These are phyloP conservation scores for Diplocarpon rosae DNA, from an alignment of 2,329 filamentous ascomycete species.

Conservation along the genomic window DNA sequence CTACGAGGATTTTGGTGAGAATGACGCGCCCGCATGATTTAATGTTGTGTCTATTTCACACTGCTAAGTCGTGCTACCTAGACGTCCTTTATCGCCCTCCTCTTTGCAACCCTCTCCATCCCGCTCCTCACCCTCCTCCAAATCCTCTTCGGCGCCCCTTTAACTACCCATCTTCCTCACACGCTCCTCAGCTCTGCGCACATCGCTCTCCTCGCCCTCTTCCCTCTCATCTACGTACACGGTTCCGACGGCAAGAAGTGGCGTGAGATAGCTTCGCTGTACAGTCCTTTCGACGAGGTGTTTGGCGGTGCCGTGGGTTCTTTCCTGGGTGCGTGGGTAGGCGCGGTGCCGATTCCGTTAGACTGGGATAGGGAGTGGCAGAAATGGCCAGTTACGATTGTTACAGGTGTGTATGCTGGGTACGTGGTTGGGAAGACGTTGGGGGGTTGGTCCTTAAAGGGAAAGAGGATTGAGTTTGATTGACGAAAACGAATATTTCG, in stretches of 20 bases:
- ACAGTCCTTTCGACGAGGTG: conserved; percentile 68
- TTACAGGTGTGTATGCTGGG: conserved; percentile 72
- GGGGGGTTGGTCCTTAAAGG: conserved; percentile 32
- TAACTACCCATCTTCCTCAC: conserved; percentile 68
- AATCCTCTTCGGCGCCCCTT: conserved; percentile 83
- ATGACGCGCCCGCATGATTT: neutral
- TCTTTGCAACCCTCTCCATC: conserved; percentile 36
- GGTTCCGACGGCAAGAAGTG: conserved; percentile 65
- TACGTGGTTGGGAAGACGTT: conserved; percentile 59
- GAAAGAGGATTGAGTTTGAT: conserved; percentile 26
- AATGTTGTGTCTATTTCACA: neutral
- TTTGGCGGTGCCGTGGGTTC: conserved; percentile 75
- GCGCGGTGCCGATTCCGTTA: conserved; percentile 86
- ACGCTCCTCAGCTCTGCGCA: conserved; percentile 75
- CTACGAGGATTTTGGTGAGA: conserved; percentile 4
- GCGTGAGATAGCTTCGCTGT: conserved; percentile 54
- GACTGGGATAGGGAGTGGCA: conserved; percentile 99
- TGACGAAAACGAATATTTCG: conserved; percentile 5
- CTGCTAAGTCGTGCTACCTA: conserved; percentile 28
- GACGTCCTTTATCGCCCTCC: conserved; percentile 60
- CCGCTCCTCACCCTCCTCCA: conserved; percentile 45
- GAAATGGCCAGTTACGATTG: conserved; percentile 88
- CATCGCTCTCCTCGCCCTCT: conserved; percentile 64
- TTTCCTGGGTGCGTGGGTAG: conserved; percentile 76
- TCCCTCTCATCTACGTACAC: conserved; percentile 76